Percentiles rank a stretch among this genome's conserved stretches.
These are phyloP conservation scores for Xylariales sp. DNA, from an alignment of 2,329 filamentous ascomycete genomes.

Conservation along the genomic window DNA sequence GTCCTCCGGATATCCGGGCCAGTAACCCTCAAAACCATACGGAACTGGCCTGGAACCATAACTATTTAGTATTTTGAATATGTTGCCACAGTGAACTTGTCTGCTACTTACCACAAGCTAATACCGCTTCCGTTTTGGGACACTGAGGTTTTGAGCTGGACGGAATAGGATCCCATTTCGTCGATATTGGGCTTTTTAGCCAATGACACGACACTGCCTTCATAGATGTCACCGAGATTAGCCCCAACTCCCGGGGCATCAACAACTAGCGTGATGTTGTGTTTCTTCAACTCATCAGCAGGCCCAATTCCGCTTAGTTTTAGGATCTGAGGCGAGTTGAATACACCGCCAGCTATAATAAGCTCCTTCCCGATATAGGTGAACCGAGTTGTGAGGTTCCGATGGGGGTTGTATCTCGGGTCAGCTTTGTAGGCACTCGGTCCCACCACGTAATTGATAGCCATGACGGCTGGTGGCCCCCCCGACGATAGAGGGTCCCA, in stretches of 20 bases:
- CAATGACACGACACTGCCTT: slow-evolving; percentile 54
- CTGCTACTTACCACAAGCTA: slow-evolving; percentile 18
- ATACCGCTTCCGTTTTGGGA: slow-evolving; percentile 36
- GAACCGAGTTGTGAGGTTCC: slow-evolving; percentile 48
- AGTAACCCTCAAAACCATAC: slow-evolving; percentile 42
- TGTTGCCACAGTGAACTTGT: neutral
- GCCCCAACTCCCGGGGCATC: slow-evolving; percentile 67
- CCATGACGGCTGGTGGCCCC: slow-evolving; percentile 41
- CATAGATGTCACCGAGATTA: slow-evolving; percentile 67
- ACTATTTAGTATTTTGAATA: neutral
- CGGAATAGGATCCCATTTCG: slow-evolving; percentile 34
- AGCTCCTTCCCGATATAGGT: slow-evolving; percentile 57
- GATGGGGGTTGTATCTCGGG: slow-evolving; percentile 39
- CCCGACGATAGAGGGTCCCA: slow-evolving; percentile 40
- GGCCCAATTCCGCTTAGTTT: slow-evolving; percentile 60
- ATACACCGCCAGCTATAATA: slow-evolving; percentile 62
- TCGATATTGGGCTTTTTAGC: slow-evolving; percentile 34
- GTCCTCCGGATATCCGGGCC: slow-evolving; percentile 38
- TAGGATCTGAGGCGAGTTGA: slow-evolving; percentile 64
- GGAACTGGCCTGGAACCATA: slow-evolving; percentile 11
- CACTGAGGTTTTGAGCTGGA: slow-evolving; percentile 41
- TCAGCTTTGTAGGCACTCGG: slow-evolving; percentile 42
- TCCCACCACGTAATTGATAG: slow-evolving; percentile 39
- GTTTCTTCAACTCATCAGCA: slow-evolving; percentile 51
- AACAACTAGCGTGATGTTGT: slow-evolving; percentile 56